Evolutionary conservation across 176 grass and related monocot species (phyloP).

Genomic region (Hordeum marinum): DNA sequence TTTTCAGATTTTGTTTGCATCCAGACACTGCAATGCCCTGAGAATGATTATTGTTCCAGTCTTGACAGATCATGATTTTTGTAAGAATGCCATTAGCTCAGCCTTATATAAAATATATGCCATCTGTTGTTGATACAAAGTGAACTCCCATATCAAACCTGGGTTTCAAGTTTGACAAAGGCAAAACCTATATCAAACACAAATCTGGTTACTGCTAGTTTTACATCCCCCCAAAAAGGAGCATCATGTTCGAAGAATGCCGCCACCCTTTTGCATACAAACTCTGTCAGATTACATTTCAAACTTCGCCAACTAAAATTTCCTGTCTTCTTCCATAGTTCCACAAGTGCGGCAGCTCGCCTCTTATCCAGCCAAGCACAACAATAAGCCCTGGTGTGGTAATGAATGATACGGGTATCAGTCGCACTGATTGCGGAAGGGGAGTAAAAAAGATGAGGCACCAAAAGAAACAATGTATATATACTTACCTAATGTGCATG

Average conservation of each 20-base stretch:
- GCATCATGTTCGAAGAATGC: neutral
- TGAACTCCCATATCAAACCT: neutral
- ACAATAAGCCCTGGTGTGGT: constrained; percentile 56
- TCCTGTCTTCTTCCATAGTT: constrained; percentile 57
- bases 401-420: neutral
- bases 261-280: neutral
- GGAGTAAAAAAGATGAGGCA: neutral
- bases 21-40: too few species aligned
- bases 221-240: neutral
- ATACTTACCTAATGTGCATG: constrained; percentile 77
- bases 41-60: too few species aligned
- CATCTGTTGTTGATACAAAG: neutral
- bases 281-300: constrained; percentile 2
- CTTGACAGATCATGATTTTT: too few species aligned
- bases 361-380: constrained; percentile 77
- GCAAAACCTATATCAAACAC: neutral
- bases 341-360: constrained; percentile 79
- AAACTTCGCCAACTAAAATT: constrained; percentile 35
- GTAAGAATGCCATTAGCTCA: too few species aligned
- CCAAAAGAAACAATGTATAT: neutral
- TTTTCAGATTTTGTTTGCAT: neutral
- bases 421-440: neutral
- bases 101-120: neutral
- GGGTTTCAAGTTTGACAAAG: neutral
- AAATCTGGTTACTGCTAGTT: neutral